These are phyloP conservation scores for Penicillium cosmopolitanum DNA, from an alignment of 495 filamentous ascomycete genomes.

Conservation along the genomic window DNA sequence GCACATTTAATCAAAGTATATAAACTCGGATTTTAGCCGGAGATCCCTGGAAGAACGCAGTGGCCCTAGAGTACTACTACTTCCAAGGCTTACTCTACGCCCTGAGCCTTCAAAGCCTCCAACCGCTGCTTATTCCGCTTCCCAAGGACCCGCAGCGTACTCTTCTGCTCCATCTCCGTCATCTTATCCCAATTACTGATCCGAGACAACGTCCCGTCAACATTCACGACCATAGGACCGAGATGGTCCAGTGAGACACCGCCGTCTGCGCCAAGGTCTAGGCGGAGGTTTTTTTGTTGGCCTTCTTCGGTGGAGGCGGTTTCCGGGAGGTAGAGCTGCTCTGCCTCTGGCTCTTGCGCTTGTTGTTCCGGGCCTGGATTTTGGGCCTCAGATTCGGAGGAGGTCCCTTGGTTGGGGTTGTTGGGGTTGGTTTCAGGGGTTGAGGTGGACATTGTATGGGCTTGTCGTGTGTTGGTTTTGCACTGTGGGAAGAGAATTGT, in stretches of 20 bases:
- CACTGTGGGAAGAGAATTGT: conserved; percentile 33
- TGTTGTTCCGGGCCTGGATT: conserved; percentile 16
- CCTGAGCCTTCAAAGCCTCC: conserved; percentile 52
- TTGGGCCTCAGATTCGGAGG: conserved; percentile 12
- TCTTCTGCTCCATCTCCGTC: conserved; percentile 62
- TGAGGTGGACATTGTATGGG: conserved; percentile 27
- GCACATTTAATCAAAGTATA: no score
- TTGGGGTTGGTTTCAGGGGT: conserved; percentile 3
- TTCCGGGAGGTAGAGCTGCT: conserved; percentile 36
- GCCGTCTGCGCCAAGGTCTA: conserved; percentile 53
- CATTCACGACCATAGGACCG: conserved; percentile 69
- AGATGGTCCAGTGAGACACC: conserved; percentile 59
- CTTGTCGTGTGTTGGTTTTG: conserved; percentile 13
- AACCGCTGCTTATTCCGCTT: conserved; percentile 66
- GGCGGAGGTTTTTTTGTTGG: conserved; percentile 18
- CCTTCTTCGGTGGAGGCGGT: conserved; percentile 16
- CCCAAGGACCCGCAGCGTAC: conserved; percentile 63
- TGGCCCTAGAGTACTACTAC: no score
- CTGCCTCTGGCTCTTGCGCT: conserved; percentile 14
- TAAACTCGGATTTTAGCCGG: no score
- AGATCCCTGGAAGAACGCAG: no score
- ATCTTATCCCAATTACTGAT: conserved; percentile 71
- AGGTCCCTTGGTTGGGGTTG: conserved; percentile 12
- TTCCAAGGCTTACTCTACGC: conserved; percentile 1
- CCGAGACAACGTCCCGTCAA: conserved; percentile 65